phyloP scores from a whole-genome alignment of 352 stramenopile genomes.

The Pseudoperonospora humuli region DNA sequence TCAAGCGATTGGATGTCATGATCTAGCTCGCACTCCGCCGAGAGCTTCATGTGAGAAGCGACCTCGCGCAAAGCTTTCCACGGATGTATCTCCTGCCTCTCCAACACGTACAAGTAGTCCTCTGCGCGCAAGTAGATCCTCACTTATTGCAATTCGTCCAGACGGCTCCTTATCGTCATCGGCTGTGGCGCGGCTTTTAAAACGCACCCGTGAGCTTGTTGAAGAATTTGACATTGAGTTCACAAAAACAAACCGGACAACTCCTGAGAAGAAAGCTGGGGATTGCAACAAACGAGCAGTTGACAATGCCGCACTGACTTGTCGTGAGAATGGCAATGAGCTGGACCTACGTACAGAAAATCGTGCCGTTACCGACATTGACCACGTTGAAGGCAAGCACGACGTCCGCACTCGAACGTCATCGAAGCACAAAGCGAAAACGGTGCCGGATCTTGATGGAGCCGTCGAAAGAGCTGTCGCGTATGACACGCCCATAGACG shows the following conservation, averaged over 20 bases:
- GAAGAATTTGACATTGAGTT: slow-evolving; percentile 23
- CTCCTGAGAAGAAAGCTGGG: not conserved
- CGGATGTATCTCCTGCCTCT: not conserved
- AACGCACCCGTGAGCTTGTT: slow-evolving; percentile 21
- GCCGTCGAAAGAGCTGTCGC: not conserved
- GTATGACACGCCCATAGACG: not conserved
- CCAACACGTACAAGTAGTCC: slow-evolving; percentile 1
- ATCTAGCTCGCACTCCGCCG: slow-evolving; percentile 1
- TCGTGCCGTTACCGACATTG: not conserved
- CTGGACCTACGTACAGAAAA: slow-evolving; percentile 6
- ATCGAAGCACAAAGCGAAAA: slow-evolving; percentile 16
- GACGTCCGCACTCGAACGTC: not conserved
- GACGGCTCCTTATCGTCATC: slow-evolving; percentile 16
- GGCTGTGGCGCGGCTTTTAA: slow-evolving; percentile 19
- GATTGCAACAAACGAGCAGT: not conserved
- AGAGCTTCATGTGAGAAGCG: slow-evolving; percentile 2
- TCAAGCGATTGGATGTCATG: slow-evolving; percentile 1
- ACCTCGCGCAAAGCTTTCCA: not conserved
- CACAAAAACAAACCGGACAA: not conserved
- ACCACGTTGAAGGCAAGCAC: not conserved
- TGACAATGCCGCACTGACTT: slow-evolving; percentile 8
- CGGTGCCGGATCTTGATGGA: not conserved
- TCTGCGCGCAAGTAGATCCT: not conserved
- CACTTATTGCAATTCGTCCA: slow-evolving; percentile 7
- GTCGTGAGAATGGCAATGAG: slow-evolving; percentile 11